Percentiles rank a stretch among this genome's conserved stretches.
Conservation (phyloP, 352 stramenopile genomes). For the Phytophthora boehmeriae region DNA sequence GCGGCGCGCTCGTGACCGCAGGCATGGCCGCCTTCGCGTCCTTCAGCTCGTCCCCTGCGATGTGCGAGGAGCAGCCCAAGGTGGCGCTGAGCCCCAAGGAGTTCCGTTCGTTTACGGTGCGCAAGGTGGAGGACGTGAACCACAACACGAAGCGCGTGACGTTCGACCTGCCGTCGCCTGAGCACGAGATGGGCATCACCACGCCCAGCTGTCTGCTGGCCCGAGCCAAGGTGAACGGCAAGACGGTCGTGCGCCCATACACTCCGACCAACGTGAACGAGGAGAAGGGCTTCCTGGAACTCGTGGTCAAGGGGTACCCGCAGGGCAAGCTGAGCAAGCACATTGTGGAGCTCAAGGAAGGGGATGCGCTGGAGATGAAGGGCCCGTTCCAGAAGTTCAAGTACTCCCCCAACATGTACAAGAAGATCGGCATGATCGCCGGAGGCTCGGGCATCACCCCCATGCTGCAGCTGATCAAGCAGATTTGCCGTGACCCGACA, state of each 20-base stretch:
- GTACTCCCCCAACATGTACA: conserved; percentile 90
- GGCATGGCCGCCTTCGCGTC: conserved; percentile 48
- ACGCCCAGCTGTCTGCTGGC: conserved; percentile 64
- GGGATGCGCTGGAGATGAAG: conserved; percentile 91
- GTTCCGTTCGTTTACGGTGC: conserved; percentile 80
- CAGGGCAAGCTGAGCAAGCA: conserved; percentile 87
- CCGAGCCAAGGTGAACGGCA: conserved; percentile 75
- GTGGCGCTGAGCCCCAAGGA: conserved; percentile 64
- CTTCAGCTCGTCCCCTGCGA: conserved; percentile 19
- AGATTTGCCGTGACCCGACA: conserved; percentile 82
- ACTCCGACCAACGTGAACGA: conserved; percentile 88
- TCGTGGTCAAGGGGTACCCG: conserved; percentile 92
- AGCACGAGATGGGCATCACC: conserved; percentile 73
- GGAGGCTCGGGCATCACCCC: conserved; percentile 91
- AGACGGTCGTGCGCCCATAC: conserved; percentile 85
- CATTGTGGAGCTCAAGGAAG: conserved; percentile 82
- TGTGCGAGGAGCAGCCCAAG: conserved; percentile 42
- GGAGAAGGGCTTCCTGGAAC: conserved; percentile 82
- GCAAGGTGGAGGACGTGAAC: conserved; percentile 68
- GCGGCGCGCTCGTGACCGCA: conserved; percentile 38
- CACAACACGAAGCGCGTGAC: conserved; percentile 84
- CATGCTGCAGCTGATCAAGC: conserved; percentile 89
- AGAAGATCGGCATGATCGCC: conserved; percentile 90
- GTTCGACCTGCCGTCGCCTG: conserved; percentile 60
- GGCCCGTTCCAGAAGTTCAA: conserved; percentile 88